These are phyloP conservation scores for Cryomyces minteri DNA, from an alignment of 495 filamentous ascomycete species.

Conservation along the genomic window DNA sequence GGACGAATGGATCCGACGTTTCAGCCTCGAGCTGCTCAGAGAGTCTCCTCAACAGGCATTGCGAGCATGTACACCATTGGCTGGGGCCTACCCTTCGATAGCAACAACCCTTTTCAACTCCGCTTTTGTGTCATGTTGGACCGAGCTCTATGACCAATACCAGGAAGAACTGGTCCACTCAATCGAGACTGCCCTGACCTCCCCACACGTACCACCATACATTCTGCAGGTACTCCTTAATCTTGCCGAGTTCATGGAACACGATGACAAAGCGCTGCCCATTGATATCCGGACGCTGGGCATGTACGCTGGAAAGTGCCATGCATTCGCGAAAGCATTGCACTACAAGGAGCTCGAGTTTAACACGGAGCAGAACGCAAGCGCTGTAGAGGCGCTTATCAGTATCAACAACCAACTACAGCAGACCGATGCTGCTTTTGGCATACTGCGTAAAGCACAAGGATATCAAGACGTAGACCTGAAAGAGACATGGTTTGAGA, in stretches of 20 bases:
- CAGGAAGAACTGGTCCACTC: slow-evolving; percentile 88
- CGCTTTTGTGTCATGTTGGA: slow-evolving; percentile 97
- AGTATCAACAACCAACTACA: slow-evolving; percentile 98
- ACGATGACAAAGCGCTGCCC: slow-evolving; percentile 93
- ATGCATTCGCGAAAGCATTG: slow-evolving; percentile 92
- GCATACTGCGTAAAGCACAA: slow-evolving; percentile 87
- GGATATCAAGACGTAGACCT: slow-evolving; percentile 87
- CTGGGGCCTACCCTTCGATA: slow-evolving; percentile 75
- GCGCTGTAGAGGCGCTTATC: slow-evolving; percentile 88
- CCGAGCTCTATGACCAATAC: slow-evolving; percentile 87
- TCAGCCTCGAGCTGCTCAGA: slow-evolving; percentile 85
- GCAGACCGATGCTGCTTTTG: slow-evolving; percentile 92
- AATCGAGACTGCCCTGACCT: slow-evolving; percentile 86
- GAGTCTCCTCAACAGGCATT: slow-evolving; percentile 93
- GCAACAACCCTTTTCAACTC: slow-evolving; percentile 94
- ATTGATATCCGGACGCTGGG: slow-evolving; percentile 91
- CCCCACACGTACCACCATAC: slow-evolving; percentile 83
- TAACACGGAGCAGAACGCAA: slow-evolving; percentile 89
- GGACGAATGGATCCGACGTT: slow-evolving; percentile 96
- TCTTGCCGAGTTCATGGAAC: slow-evolving; percentile 98
- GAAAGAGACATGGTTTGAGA: slow-evolving; percentile 97
- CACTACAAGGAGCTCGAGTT: slow-evolving; percentile 99
- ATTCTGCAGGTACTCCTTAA: slow-evolving; percentile 89
- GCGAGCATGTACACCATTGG: slow-evolving; percentile 79
- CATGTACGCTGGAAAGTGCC: slow-evolving; percentile 82